These are phyloP conservation scores for Phaeosphaeriaceae sp. DNA, from an alignment of 2,329 filamentous ascomycete genomes.

Conservation along the genomic window DNA sequence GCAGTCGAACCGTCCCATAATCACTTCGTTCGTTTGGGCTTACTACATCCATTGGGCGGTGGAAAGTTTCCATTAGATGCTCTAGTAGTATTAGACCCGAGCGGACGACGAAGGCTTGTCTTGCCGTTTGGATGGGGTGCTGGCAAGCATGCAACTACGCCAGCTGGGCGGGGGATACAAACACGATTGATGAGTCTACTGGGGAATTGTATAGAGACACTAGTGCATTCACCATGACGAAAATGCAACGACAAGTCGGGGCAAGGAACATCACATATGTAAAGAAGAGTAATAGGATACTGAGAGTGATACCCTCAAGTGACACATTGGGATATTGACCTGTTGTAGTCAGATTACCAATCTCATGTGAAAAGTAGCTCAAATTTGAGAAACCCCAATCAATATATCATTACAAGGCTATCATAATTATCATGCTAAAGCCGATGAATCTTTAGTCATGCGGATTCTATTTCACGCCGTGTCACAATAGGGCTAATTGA, in stretches of 20 bases:
- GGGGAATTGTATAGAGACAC: conserved; percentile 32
- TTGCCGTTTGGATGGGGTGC: conserved; percentile 56
- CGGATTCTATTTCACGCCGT: conserved; percentile 10
- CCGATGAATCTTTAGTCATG: conserved; percentile 18
- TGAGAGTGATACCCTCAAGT: conserved; percentile 37
- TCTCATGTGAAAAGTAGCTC: not conserved
- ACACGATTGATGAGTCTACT: conserved; percentile 35
- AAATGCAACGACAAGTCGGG: not conserved
- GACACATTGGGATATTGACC: not conserved
- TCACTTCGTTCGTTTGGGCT: conserved; percentile 49
- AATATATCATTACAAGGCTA: conserved; percentile 18
- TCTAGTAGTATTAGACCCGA: conserved; percentile 51
- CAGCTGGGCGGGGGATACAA: conserved; percentile 40
- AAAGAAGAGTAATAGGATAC: not conserved
- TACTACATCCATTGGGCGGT: conserved; percentile 54
- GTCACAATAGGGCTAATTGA: not conserved
- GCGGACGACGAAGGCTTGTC: conserved; percentile 47
- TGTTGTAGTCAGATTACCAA: not conserved
- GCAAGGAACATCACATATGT: not conserved
- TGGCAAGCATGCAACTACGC: conserved; percentile 42
- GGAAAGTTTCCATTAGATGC: conserved; percentile 53
- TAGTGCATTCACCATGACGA: conserved; percentile 21
- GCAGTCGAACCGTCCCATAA: conserved; percentile 41
- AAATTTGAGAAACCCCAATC: not conserved
- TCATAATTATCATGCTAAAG: conserved; percentile 16